Evolutionary conservation across 768 basidiomycete species (phyloP), one percentile per base, ranked within the genome.

Genomic region (Lactarius trivialis): DNA sequence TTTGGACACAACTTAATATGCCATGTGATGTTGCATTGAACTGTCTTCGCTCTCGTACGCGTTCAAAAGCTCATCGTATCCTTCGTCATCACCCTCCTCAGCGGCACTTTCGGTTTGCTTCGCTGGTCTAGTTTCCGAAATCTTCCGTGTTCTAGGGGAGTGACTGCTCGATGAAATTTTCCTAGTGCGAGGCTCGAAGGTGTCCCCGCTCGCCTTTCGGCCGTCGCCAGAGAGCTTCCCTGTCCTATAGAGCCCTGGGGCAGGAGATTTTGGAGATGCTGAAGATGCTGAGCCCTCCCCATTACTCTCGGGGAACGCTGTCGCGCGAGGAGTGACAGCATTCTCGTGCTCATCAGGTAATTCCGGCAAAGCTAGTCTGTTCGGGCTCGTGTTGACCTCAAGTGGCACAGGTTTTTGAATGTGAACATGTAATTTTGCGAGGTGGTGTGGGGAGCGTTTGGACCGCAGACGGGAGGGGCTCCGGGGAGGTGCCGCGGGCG

Each of bases 1-100:
- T 24, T 24, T n/a, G 33, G 8, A 50, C 19, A 39, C 52, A 39
- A 19, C 15, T 53, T 60, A 64, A 11, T 51, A 28, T n/a, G 12
- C n/a, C 21, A 54, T 8, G 11, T 9, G 45, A 55, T 71, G 45
- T 24, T 48, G 68, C n/a, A 53, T 70, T 37, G 71, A 70, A 33
- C 76, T 77, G 56, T 85, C 86, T 69, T 89, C 88, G 69, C 89
- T 89, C 74, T 91, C 89, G 68, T 91, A 91, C 21, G 89, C 89
- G 70, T 86, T 89, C 62, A 91, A 72, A 58, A 91, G 70, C 14
- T 90, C 89, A 67, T 86, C 88, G 58, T 89, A 90, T 4, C 86
- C 82, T 58, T 80, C 79, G 66, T 91, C 89, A 62, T 90, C 89
- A 4, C 89, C 88, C 61, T 90, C 88, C 57, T 86, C 85, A 0